Percentiles rank a stretch among this genome's conserved stretches.
Conservation (phyloP, 148 eudicot genomes). For the Silene latifolia region DNA sequence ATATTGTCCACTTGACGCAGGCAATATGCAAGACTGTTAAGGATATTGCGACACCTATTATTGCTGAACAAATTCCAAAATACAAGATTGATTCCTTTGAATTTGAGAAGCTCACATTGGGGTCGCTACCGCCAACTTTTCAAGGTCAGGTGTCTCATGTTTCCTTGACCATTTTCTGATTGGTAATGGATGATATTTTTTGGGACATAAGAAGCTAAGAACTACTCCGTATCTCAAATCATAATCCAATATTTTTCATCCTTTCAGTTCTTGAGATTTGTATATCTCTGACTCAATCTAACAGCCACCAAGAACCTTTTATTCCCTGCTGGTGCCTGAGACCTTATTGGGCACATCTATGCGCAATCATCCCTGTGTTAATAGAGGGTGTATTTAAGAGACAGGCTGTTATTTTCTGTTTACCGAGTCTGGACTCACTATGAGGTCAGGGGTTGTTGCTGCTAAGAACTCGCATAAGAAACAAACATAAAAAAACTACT, state of each 20-base stretch:
- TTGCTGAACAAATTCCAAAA: constrained; percentile 87
- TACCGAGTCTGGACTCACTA: not conserved
- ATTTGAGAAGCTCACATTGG: constrained; percentile 68
- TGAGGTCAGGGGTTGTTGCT: not conserved
- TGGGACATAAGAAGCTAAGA: not conserved
- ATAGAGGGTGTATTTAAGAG: too few species aligned
- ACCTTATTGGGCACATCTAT: too few species aligned
- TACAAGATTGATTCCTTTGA: constrained; percentile 79
- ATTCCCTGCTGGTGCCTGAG: too few species aligned
- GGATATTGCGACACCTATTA: constrained; percentile 75
- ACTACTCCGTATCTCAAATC: not conserved
- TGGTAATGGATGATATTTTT: not conserved
- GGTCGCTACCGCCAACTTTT: constrained; percentile 82
- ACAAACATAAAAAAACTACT: not conserved
- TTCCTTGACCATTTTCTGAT: not conserved
- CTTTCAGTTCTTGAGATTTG: not conserved
- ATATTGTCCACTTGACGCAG: constrained; percentile 27
- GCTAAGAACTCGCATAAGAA: not conserved
- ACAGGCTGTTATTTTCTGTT: too few species aligned
- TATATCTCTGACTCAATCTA: not conserved
- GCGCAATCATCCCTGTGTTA: too few species aligned
- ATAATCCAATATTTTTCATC: not conserved
- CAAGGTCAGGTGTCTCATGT: constrained; percentile 48
- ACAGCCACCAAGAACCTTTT: not conserved
- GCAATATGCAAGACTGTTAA: constrained; percentile 82